Base-by-base conservation (phyloP, 257 asterid genomes). In the Solanum chiquidenum region DNA sequence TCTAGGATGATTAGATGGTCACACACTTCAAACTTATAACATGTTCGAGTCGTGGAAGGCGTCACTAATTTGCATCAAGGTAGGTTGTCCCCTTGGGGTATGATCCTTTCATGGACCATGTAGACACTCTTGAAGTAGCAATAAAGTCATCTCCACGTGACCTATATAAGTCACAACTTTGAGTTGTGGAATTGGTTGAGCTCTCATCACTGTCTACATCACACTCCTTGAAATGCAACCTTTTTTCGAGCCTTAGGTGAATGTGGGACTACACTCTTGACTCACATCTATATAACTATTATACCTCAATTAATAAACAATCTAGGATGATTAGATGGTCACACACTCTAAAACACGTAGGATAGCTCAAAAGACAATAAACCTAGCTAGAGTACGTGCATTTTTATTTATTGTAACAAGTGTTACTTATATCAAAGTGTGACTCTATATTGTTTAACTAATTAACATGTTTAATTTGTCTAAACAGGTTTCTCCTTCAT, bases 401-500 rank as follows among this genome's bases (percentile, higher is more conserved):
- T 5, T 4, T 34, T 4, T 52, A 73, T 35, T 73, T 73, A 73
- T 73, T 34, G 29, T 74, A 73, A 4, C 1, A 8, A 73, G 25
- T 25, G 10, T 80, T 4, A 38, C 34, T 74, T 55, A 52, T 52
- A 52, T 52, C 20, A 58, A 58, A 58, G 71, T n/a, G 14, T 62
- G 31, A 62, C 4, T n/a, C 21, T 7, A 18, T 79, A 18, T 49
- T 49, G 18, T 82, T 14, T 31, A 18, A 37, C 29, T 29, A 29
- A 73, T 74, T 20, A 74, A 82, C 69, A 46, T 46, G 69, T 29
- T 29, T 52, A 16, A 5, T 5, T 52, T 82, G 5, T 80, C 4
- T 18, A 31, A 76, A 49, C 69, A 34, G 88, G 89, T 68, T 90
- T 91, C 52, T 75, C 90, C 25, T 91, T 91, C 66, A 72, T 93